A percentile compares a stretch with the other conserved stretches of the same genome.
phyloP scores from a whole-genome alignment of 106 monocot species.

The Allium fistulosum region DNA sequence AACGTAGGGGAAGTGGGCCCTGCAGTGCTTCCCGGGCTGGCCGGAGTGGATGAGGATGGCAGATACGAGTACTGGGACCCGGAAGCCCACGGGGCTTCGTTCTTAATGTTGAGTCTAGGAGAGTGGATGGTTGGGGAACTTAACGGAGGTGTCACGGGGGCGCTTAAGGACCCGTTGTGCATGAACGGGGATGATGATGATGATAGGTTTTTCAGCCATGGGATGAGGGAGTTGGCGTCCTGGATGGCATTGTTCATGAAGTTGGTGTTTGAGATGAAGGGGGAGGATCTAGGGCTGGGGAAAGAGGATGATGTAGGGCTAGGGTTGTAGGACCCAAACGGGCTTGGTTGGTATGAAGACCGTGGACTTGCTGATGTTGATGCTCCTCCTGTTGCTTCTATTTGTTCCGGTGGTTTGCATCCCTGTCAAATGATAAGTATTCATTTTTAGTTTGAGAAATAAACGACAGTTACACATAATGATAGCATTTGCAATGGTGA shows the following conservation, averaged over 20 bases:
- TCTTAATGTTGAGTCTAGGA: constrained; percentile 28
- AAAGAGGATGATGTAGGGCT: constrained; percentile 56
- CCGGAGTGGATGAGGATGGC: constrained; percentile 28
- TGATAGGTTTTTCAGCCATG: constrained; percentile 85
- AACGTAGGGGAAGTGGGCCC: constrained; percentile 51
- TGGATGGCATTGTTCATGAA: neutral
- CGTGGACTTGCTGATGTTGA: constrained; percentile 66
- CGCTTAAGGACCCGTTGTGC: constrained; percentile 57
- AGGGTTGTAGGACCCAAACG: constrained; percentile 56
- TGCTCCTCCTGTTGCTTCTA: constrained; percentile 36
- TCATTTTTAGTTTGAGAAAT: neutral
- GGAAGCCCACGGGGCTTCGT: constrained; percentile 33
- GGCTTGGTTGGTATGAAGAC: constrained; percentile 80
- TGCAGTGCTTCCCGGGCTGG: constrained; percentile 33
- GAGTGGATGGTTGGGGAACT: constrained; percentile 51
- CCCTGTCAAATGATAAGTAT: constrained; percentile 31
- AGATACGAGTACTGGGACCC: constrained; percentile 15
- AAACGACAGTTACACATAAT: neutral
- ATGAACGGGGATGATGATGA: constrained; percentile 44
- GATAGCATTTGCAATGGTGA: neutral
- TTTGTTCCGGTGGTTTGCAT: constrained; percentile 44
- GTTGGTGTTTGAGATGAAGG: constrained; percentile 31
- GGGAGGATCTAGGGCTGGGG: constrained; percentile 61
- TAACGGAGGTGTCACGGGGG: constrained; percentile 62
- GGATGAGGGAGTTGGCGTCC: constrained; percentile 54